These are phyloP conservation scores for Scleromitrula shiraiana DNA, from an alignment of 2,329 filamentous ascomycete genomes.

Conservation along the genomic window DNA sequence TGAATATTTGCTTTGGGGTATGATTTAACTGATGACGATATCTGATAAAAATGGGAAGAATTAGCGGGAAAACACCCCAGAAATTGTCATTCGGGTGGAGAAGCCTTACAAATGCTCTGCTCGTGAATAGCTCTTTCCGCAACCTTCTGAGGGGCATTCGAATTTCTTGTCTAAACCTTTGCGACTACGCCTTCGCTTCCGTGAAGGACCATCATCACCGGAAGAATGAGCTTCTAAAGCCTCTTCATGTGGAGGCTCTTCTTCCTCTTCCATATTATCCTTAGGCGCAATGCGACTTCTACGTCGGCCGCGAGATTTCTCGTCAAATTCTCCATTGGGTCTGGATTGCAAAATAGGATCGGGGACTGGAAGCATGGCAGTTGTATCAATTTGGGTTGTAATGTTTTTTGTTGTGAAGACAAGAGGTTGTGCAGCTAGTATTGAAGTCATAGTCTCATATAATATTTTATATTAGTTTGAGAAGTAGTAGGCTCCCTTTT, in stretches of 20 bases:
- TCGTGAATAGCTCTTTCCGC: conserved; percentile 92
- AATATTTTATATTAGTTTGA: background rate
- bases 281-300: conserved; percentile 24
- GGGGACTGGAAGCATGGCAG: conserved; percentile 19
- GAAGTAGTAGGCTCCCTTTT: background rate
- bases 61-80: conserved; percentile 6
- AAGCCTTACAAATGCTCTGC: conserved; percentile 89
- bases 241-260: conserved; percentile 21
- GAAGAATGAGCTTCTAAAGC: conserved; percentile 25
- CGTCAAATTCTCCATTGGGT: conserved; percentile 21
- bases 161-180: conserved; percentile 77
- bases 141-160: conserved; percentile 76
- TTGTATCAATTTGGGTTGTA: conserved; percentile 22
- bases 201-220: conserved; percentile 26
- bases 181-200: conserved; percentile 61
- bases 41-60: conserved; percentile 31
- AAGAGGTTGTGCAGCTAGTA: conserved; percentile 24
- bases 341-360: conserved; percentile 20
- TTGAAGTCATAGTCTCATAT: conserved; percentile 28
- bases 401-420: conserved; percentile 21
- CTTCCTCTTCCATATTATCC: conserved; percentile 21
- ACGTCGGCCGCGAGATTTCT: conserved; percentile 27
- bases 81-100: conserved; percentile 11
- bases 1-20: conserved; percentile 89
- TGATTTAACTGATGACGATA: conserved; percentile 94